A percentile compares a stretch with the other conserved stretches of the same genome.
Conservation (phyloP, 2,329 filamentous ascomycete species). For the Phyllosticta paracitricarpa region DNA sequence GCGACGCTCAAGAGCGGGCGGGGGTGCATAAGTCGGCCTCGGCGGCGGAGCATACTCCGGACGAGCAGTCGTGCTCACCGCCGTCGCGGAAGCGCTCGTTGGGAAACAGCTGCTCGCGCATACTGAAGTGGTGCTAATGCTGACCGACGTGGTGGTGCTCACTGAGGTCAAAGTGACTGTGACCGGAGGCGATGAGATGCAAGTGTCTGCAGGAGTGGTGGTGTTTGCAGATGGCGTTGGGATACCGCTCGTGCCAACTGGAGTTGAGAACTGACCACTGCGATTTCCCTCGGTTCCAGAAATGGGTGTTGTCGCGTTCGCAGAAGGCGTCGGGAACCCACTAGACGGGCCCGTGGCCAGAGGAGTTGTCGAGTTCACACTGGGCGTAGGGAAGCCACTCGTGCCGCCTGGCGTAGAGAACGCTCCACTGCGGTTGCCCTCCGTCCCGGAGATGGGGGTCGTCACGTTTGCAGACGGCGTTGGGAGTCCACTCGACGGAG, state of each 20-base stretch:
- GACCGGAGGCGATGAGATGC: background rate
- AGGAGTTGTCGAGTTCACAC: background rate
- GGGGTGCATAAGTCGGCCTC: background rate
- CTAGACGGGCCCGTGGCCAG: background rate
- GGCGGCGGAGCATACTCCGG: background rate
- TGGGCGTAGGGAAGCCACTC: background rate
- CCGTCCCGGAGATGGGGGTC: constrained; percentile 10
- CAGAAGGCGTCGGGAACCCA: background rate
- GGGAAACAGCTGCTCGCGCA: constrained; percentile 12
- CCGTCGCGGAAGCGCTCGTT: background rate
- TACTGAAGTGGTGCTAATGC: background rate
- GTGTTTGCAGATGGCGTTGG: constrained; percentile 4
- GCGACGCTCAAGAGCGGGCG: background rate
- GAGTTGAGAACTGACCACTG: background rate
- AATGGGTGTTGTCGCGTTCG: background rate
- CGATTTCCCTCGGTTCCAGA: background rate
- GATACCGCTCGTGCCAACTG: constrained; percentile 6
- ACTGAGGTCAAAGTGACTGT: background rate
- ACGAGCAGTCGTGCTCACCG: background rate
- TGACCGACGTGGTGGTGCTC: background rate
- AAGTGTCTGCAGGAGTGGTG: background rate
- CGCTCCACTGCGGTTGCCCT: background rate
- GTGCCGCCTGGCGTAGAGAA: background rate
- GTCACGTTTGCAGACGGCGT: constrained; percentile 13
- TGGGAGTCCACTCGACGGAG: constrained; percentile 11